Conservation (phyloP, 2,329 filamentous ascomycete genomes). For the Cucurbitaria berberidis region DNA sequence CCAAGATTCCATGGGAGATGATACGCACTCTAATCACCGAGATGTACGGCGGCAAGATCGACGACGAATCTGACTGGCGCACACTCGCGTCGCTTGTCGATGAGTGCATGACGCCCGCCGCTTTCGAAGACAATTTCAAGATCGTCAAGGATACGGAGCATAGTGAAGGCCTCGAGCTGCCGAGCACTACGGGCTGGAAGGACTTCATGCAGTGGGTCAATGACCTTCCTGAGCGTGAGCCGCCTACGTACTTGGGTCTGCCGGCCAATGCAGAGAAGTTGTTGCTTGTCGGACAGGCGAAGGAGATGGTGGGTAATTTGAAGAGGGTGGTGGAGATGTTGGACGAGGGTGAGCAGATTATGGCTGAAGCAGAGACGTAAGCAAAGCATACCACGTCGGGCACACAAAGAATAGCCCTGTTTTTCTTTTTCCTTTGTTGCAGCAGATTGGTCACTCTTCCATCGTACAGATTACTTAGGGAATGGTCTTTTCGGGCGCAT, state of each 20-base stretch:
- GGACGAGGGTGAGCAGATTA: slow-evolving; percentile 91
- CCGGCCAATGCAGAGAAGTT: slow-evolving; percentile 97
- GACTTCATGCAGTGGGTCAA: slow-evolving; percentile 95
- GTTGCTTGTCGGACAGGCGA: slow-evolving; percentile 84
- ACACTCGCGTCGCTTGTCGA: slow-evolving; percentile 76
- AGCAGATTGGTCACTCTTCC: too few species aligned
- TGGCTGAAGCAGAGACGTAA: slow-evolving; percentile 64
- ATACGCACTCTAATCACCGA: slow-evolving; percentile 88
- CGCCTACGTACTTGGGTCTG: slow-evolving; percentile 90
- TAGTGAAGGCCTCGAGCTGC: slow-evolving; percentile 71
- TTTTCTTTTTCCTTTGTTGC: slow-evolving; percentile 6
- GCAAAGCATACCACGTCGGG: not conserved
- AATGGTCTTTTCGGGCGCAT: not conserved
- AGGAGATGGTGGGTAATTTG: slow-evolving; percentile 82
- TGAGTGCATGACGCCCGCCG: slow-evolving; percentile 80
- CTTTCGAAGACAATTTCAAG: slow-evolving; percentile 91
- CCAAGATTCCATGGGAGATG: slow-evolving; percentile 96
- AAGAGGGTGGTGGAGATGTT: slow-evolving; percentile 84
- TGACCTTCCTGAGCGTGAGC: slow-evolving; percentile 89
- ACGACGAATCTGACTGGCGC: slow-evolving; percentile 83
- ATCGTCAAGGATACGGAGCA: slow-evolving; percentile 69
- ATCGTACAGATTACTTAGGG: not conserved
- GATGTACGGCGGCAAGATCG: slow-evolving; percentile 97
- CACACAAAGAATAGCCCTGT: not conserved
- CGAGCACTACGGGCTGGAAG: slow-evolving; percentile 78